A percentile compares a stretch with the other conserved stretches of the same genome.
Conservation (phyloP, 2,329 filamentous ascomycete genomes). For the Rhynchosporium agropyri region DNA sequence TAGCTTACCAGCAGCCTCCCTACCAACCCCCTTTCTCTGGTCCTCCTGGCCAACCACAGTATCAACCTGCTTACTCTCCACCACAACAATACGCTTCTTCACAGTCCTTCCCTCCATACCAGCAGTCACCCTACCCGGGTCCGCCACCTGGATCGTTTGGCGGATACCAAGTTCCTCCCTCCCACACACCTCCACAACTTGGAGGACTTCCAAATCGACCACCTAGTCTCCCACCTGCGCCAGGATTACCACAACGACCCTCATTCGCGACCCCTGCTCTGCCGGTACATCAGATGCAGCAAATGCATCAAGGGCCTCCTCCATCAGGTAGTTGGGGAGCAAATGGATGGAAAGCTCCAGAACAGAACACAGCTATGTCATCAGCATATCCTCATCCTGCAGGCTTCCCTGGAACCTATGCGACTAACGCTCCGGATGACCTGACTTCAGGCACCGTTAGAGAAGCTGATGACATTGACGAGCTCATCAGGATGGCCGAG, state of each 20-base stretch:
- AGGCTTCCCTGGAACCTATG: conserved; percentile 41
- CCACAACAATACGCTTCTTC: conserved; percentile 39
- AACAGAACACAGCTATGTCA: conserved; percentile 45
- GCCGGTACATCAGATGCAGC: conserved; percentile 54
- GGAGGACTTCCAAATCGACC: conserved; percentile 52
- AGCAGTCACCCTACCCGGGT: conserved; percentile 44
- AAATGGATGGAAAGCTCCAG: conserved; percentile 44
- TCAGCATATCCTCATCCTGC: conserved; percentile 44
- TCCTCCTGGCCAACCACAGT: conserved; percentile 38
- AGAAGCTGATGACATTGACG: conserved; percentile 62
- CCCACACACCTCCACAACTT: conserved; percentile 44
- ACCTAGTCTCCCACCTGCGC: conserved; percentile 56
- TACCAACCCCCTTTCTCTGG: conserved; percentile 44
- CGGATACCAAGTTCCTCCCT: conserved; percentile 46
- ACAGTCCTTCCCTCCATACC: conserved; percentile 41
- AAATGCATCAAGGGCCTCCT: conserved; percentile 55
- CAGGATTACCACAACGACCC: conserved; percentile 63
- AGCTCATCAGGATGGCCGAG: conserved; percentile 66
- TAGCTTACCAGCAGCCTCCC: conserved; percentile 48
- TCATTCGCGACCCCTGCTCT: conserved; percentile 55
- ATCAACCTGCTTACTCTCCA: conserved; percentile 42
- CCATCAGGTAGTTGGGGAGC: conserved; percentile 43
- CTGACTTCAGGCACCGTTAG: conserved; percentile 49
- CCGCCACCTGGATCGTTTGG: conserved; percentile 48
- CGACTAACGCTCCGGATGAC: conserved; percentile 50